A percentile compares a stretch with the other conserved stretches of the same genome.
Evolutionary conservation across 306 rosid genomes (phyloP).

Genomic region (Mimosa pudica): DNA sequence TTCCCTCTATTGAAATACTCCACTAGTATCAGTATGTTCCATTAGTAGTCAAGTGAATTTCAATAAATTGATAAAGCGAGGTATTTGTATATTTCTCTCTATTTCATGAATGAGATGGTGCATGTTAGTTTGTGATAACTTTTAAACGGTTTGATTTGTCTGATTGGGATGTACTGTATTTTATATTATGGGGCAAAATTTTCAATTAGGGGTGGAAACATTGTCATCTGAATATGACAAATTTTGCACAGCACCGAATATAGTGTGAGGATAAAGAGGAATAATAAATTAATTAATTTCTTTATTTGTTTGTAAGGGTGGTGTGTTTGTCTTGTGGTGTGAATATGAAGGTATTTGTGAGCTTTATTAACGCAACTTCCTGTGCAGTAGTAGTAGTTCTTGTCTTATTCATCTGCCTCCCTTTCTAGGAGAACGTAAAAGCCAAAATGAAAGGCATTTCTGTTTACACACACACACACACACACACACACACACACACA

Average conservation of each 20-base stretch:
- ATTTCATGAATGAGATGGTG: background rate
- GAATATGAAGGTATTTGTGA: constrained; percentile 37
- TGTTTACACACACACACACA: background rate
- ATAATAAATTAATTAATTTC: constrained; percentile 13
- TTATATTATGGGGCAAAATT: background rate
- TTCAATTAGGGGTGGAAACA: background rate
- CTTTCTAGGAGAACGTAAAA: background rate
- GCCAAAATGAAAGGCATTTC: background rate
- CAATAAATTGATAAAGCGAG: background rate
- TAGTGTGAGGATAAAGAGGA: constrained; percentile 40
- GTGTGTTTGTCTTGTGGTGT: constrained; percentile 36
- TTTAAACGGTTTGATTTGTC: constrained; percentile 31
- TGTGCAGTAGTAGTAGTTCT: constrained; percentile 9
- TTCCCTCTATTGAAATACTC: too few relatives aligned
- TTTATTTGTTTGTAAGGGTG: background rate
- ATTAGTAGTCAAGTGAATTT: too few relatives aligned
- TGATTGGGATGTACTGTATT: background rate
- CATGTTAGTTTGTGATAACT: constrained; percentile 27
- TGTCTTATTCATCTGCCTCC: background rate
- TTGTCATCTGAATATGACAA: constrained; percentile 54
- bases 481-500: background rate
- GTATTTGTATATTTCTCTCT: background rate
- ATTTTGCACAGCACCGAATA: constrained; percentile 32
- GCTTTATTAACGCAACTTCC: constrained; percentile 13
- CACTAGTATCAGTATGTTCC: too few relatives aligned